Base-by-base conservation (phyloP, 106 monocot species). In the Narthecium ossifragum region DNA sequence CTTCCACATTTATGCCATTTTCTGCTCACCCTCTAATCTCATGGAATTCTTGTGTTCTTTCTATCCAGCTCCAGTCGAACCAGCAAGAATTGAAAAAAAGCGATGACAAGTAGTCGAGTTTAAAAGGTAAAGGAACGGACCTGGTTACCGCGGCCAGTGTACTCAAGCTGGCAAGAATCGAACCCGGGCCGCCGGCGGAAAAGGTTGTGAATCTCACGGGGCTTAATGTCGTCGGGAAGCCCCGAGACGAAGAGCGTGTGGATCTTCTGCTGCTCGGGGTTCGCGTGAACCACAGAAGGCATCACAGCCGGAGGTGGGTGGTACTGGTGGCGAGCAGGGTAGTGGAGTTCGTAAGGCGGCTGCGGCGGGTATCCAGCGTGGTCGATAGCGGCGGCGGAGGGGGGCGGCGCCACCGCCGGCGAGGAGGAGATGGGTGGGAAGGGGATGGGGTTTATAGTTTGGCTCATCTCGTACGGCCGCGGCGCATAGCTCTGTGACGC, bases 141-240 rank as follows among this genome's bases (percentile, higher is more conserved):
- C 84, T 88, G 84, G 24, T 88, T 70, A 2, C 88, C 92, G 29
- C 81, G 77, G 48, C 88, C 92, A 13, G 88, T 92, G 69, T 84
- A 92, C 68, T 92, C 59, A 39, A 88, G 92, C 61, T 80, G 92
- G 67, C 81, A 88, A 26, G 64, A 70, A 26, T 81, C 81, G 75
- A 88, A 92, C 15, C 78, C 92, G 11, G 36, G 81, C 36, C 75
- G 72, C 50, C 72, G 66, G 51, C 72, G 66, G 81, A 92, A 92
- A 50, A 92, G 80, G 62, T 88, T 92, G 71, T 92, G 81, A 65
- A 92, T 75, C 78, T 92, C 92, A 3, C 88, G 83, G n/a, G 88
- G 65, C 66, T 88, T 92, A 47, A 92, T 78, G 57, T 92, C 84
- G 10, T 92, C 81, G 26, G 92, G 92, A 8, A 88, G 71, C 4